These are phyloP conservation scores for Boletus insuetus DNA, from an alignment of 768 basidiomycete genomes.

Conservation along the genomic window DNA sequence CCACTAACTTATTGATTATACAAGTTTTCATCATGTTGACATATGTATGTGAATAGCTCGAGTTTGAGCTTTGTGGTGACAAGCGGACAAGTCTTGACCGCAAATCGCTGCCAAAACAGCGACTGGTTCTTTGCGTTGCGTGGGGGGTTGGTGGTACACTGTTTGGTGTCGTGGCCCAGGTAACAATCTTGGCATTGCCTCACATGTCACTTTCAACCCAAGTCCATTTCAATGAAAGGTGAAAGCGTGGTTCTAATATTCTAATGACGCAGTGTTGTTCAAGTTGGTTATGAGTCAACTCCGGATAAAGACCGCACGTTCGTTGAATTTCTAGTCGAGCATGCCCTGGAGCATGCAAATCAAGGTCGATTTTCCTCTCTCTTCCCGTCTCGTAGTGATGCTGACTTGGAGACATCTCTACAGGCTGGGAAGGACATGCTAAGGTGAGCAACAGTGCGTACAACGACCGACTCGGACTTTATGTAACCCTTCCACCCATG, in stretches of 20 bases:
- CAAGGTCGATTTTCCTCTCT: not conserved
- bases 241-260: not conserved
- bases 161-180: not conserved
- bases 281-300: not conserved
- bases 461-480: no score
- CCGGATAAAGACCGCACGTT: not conserved
- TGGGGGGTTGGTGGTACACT: not conserved
- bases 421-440: not conserved
- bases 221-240: not conserved
- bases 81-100: not conserved
- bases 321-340: not conserved
- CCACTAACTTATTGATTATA: no score
- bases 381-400: not conserved
- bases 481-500: no score
- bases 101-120: not conserved
- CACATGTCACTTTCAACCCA: not conserved
- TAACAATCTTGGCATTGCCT: not conserved
- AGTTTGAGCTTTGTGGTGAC: not conserved
- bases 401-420: not conserved
- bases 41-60: not conserved
- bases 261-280: not conserved
- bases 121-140: not conserved
- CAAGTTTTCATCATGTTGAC: not conserved
- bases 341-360: not conserved
- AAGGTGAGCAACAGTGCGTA: not conserved